Evolutionary conservation across 441 rosid genomes (phyloP).

Genomic region (Eutrema salsugineum): DNA sequence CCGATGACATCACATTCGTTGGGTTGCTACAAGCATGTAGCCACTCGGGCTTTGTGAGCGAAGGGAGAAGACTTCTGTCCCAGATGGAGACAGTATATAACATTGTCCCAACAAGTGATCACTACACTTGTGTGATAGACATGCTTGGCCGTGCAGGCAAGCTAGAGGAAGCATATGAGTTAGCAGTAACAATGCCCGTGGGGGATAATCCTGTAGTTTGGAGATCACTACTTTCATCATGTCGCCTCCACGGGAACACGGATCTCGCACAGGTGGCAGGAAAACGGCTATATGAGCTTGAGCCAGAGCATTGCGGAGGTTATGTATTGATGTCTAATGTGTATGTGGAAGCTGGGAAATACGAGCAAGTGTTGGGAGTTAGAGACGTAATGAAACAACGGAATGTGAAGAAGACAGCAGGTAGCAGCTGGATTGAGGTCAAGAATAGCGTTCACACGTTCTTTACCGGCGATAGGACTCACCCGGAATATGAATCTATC

Average conservation of each 20-base stretch:
- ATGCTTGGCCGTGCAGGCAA: slow-evolving; percentile 64
- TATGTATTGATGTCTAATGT: slow-evolving; percentile 57
- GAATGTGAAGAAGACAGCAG: slow-evolving; percentile 51
- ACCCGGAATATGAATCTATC: slow-evolving; percentile 37
- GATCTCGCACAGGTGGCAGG: slow-evolving; percentile 44
- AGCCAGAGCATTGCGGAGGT: slow-evolving; percentile 50
- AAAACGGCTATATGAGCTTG: slow-evolving; percentile 38
- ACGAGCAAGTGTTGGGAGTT: slow-evolving; percentile 44
- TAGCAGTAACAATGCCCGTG: slow-evolving; percentile 42
- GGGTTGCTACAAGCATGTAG: slow-evolving; percentile 58
- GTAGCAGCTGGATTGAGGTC: slow-evolving; percentile 57
- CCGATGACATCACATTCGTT: slow-evolving; percentile 53
- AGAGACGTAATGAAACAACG: slow-evolving; percentile 47
- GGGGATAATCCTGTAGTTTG: slow-evolving; percentile 47
- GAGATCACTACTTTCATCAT: slow-evolving; percentile 59
- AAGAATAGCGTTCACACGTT: slow-evolving; percentile 39
- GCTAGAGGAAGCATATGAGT: slow-evolving; percentile 53
- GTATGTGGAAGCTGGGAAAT: slow-evolving; percentile 43
- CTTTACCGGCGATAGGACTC: slow-evolving; percentile 36
- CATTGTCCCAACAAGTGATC: slow-evolving; percentile 48
- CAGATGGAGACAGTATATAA: slow-evolving; percentile 46
- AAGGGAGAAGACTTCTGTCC: slow-evolving; percentile 38
- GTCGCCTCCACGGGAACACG: slow-evolving; percentile 45
- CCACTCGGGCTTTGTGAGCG: slow-evolving; percentile 50
- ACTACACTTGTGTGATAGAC: slow-evolving; percentile 56